Base-by-base conservation (phyloP, 2,329 filamentous ascomycete genomes). In the Penicillium sp. region DNA sequence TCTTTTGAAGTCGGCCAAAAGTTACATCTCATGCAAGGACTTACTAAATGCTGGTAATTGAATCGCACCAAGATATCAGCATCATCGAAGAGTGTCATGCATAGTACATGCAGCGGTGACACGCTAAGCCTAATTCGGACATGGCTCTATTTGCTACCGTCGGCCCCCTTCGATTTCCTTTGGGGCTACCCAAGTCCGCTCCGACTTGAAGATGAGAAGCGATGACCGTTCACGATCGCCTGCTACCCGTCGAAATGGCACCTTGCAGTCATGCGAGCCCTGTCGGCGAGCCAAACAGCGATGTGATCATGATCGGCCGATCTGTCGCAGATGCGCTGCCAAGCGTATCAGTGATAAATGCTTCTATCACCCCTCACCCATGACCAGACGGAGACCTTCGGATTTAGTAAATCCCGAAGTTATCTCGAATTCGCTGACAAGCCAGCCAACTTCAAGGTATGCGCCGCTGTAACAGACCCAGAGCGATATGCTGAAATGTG, bases 331-430 rank as follows among this genome's bases (percentile, higher is more conserved):
- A 59, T 72, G 70, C 45, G 51, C 54, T n/a, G 44, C 62, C 5
- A 71, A 69, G 45, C 63, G 66, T 27, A 68, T 70, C 42, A 55
- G 48, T 7, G 59, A 67, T 16, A 59, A 62, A 54, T 74, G 72
- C 45, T 71, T 71, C 43, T 73, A 74, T 47, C 72, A 74, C 53
- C 72, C 72, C 45, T 68, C 72, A 5, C 72, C 71, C 4, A 74
- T 74, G 72, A 73, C 71, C 18, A 72, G 65, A 29, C 53, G 60
- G n/a, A 57, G 56, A 18, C 52, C 43, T 21, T 57, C 54, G 4
- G 57, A 61, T 27, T 50, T 53, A 44, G 44, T 21, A 8, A 53
- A 42, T 54, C 46, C 50, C 21, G 22, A 29, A 16, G 39, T 57
- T 8, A 54, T 54, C 13, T 45, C 54, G 6, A 63, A 53, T 36